Conservation (phyloP, 495 filamentous ascomycete genomes). For the Penicillium robsamsonii region DNA sequence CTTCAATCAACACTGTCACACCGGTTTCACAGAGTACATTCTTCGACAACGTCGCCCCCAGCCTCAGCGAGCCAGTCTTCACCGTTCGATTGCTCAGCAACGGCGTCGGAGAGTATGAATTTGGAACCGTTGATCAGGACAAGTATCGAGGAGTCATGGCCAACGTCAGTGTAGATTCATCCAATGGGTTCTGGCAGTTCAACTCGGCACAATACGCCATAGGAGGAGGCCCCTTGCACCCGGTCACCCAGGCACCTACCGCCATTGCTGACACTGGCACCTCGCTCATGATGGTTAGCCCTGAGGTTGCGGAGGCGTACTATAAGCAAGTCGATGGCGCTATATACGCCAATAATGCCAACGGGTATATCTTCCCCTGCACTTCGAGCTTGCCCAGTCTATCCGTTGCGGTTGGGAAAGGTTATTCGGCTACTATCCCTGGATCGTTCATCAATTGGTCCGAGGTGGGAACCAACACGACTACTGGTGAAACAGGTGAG, state of each 20-base stretch:
- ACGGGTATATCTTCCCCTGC: slow-evolving; percentile 69
- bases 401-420: slow-evolving; percentile 59
- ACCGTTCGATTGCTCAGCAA: slow-evolving; percentile 63
- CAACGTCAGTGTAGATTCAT: slow-evolving; percentile 62
- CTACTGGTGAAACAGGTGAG: slow-evolving; percentile 41
- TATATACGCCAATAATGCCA: slow-evolving; percentile 40
- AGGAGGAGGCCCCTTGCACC: slow-evolving; percentile 38
- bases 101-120: slow-evolving; percentile 70
- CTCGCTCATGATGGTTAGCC: slow-evolving; percentile 67
- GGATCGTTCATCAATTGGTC: slow-evolving; percentile 67
- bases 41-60: slow-evolving; percentile 69
- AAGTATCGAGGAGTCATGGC: slow-evolving; percentile 64
- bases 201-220: slow-evolving; percentile 57
- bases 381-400: slow-evolving; percentile 60
- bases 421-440: slow-evolving; percentile 60
- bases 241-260: slow-evolving; percentile 27
- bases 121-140: slow-evolving; percentile 64
- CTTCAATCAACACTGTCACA: slow-evolving; percentile 67
- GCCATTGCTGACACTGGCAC: slow-evolving; percentile 74
- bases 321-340: slow-evolving; percentile 62
- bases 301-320: slow-evolving; percentile 58
- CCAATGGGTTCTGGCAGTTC: slow-evolving; percentile 76
- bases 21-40: slow-evolving; percentile 71
- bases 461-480: slow-evolving; percentile 46
- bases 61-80: slow-evolving; percentile 67